Conservation (phyloP, 2,329 filamentous ascomycete species). For the Neodidymelliopsis sp. region DNA sequence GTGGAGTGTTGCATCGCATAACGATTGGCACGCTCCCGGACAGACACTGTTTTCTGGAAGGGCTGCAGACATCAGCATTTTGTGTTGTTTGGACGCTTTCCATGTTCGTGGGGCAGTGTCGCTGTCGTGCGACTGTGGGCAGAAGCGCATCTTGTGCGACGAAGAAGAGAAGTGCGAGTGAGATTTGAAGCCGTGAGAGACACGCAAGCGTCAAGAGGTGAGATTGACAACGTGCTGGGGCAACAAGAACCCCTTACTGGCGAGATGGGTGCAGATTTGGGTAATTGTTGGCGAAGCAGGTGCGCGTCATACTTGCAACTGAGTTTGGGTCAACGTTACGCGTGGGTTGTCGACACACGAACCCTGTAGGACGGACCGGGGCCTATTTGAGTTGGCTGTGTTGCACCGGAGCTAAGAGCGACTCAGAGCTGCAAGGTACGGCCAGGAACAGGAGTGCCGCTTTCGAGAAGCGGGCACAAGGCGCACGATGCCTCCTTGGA, state of each 20-base stretch:
- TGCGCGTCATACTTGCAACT: constrained; percentile 12
- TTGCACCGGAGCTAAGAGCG: constrained; percentile 36
- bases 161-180: constrained; percentile 8
- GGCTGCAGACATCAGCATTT: constrained; percentile 33
- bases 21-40: constrained; percentile 10
- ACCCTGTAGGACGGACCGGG: constrained; percentile 32
- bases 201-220: background rate
- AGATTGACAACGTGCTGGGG: background rate
- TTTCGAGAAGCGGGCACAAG: constrained; percentile 39
- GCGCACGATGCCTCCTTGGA: constrained; percentile 40
- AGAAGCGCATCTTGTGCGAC: constrained; percentile 14
- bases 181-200: background rate
- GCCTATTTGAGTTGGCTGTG: constrained; percentile 37
- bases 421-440: constrained; percentile 47
- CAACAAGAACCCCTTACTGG: constrained; percentile 2
- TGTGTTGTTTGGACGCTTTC: constrained; percentile 17
- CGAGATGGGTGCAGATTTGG: background rate
- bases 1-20: constrained; percentile 47
- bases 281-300: constrained; percentile 1
- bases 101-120: constrained; percentile 21
- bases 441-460: constrained; percentile 33
- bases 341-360: constrained; percentile 30
- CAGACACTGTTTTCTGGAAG: constrained; percentile 39
- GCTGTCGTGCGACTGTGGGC: constrained; percentile 34
- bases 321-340: constrained; percentile 26